Evolutionary conservation across 2,329 filamentous ascomycete genomes (phyloP).

Genomic region (Phialophora chinensis): DNA sequence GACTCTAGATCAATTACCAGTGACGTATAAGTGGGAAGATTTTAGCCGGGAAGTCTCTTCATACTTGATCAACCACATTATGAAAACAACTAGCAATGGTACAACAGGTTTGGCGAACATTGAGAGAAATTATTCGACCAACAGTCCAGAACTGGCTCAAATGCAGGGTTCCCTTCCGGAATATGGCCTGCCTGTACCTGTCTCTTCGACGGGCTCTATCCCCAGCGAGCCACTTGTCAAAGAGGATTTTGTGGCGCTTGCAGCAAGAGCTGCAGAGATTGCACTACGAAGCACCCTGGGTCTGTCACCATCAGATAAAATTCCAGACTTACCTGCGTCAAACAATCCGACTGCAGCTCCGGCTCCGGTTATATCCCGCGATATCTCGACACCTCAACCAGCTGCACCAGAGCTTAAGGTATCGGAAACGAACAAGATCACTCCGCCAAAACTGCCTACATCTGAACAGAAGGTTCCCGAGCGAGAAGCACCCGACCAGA

Average conservation of each 20-base stretch:
- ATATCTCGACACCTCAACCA: constrained; percentile 19
- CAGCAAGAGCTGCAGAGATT: constrained; percentile 55
- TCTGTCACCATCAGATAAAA: constrained; percentile 27
- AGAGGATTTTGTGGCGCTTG: constrained; percentile 55
- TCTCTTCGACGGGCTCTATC: constrained; percentile 21
- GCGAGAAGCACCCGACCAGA: constrained; percentile 21
- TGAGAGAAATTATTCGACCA: constrained; percentile 17
- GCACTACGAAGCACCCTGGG: constrained; percentile 51
- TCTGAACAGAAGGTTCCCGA: constrained; percentile 1
- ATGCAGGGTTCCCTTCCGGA: not conserved
- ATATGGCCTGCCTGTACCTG: not conserved
- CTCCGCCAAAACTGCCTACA: constrained; percentile 5
- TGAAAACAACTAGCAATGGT: constrained; percentile 17
- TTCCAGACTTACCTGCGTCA: constrained; percentile 38
- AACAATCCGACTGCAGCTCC: constrained; percentile 26
- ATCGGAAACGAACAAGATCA: constrained; percentile 16
- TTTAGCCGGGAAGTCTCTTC: constrained; percentile 65
- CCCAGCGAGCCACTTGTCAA: constrained; percentile 38
- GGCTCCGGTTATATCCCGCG: not conserved
- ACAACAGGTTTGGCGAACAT: constrained; percentile 5
- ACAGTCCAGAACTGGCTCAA: constrained; percentile 20
- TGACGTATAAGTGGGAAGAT: constrained; percentile 68
- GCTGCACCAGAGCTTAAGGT: constrained; percentile 14
- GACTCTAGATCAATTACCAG: constrained; percentile 57
- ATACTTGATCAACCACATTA: constrained; percentile 60